Evolutionary conservation across 1,284 basidiomycete genomes (phyloP), one percentile per base, ranked within the genome.

Genomic region (Coniferiporia sulphurascens): DNA sequence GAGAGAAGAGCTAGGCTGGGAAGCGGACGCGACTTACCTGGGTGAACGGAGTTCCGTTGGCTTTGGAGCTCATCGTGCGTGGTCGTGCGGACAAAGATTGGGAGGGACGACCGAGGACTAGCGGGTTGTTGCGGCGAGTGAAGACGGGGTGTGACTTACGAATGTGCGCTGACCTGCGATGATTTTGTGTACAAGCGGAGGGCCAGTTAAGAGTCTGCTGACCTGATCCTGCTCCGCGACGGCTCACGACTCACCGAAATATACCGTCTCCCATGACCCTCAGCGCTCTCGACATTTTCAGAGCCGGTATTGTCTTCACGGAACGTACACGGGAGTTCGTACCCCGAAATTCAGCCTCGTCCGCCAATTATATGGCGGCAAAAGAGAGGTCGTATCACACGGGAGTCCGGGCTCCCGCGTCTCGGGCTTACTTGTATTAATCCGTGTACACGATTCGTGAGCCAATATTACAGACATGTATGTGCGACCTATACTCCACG

Each of bases 21-120:
- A 50, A 21, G 21, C 43, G 27, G 27, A 27, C 27, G 36, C 60
- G 34, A 65, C 68, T 43, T 56, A 71, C 73, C 69, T 76, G 74
- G 61, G 73, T 74, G 62, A 76, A 75, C 38, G 38, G 15, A 10
- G 9, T 41, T 10, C 38, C 15, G 8, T 64, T 62, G 19, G 62
- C 17, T 58, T 57, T 43, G 19, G 66, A 52, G 41, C 67, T 59
- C 70, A 71, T 71, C 5, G 46, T 55, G 36, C 60, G 48, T n/a
- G 35, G 3, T 27, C 7, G 17, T 19, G 55, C n/a, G n/a, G 34
- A 51, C n/a, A 38, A 3, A 27, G 46, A 32, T 50, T 13, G 34
- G 15, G 45, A 19, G 45, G 45, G 45, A 17, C 17, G 45, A 15
- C 38, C 9, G 43, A 19, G 38, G 22, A 19, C 21, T 1, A 52